Evolutionary conservation across 2,329 filamentous ascomycete species (phyloP), one percentile per base, ranked within the genome.

Genomic region (Diaporthe vexans): DNA sequence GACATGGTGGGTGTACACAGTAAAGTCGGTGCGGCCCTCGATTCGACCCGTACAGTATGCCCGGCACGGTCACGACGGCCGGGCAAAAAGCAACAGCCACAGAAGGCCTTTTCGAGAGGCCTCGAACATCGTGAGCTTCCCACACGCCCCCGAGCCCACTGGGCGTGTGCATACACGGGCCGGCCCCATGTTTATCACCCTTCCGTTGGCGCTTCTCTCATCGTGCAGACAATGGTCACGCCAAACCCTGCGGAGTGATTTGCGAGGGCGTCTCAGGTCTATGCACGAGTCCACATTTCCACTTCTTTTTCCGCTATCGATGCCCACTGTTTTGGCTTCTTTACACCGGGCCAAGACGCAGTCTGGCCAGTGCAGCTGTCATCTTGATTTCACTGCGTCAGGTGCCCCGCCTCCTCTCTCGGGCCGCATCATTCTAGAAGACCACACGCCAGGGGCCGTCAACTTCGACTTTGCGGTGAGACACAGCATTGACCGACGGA

Each of bases 291-390:
- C 73, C 73, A 75, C 73, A 51, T 46, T 52, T n/a, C 57, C 35
- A 71, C 59, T 68, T 43, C 59, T 63, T 65, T 56, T 54, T 69
- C 48, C 57, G 48, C 54, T 52, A 52, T 46, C 71, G 10, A 54
- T 51, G 68, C 57, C 72, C 65, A 71, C 65, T 71, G 48, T 59
- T 74, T 59, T 57, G 48, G 57, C 61, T 63, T 71, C 68, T 51
- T 46, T 24, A 46, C 61, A 63, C 70, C 37, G 29, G 52, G 43
- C 26, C 59, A 61, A 48, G 40, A 26, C 68, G 40, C 69, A 52
- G 43, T 61, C 46, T 71, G 63, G 63, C 72, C 65, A 71, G 40
- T 56, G 40, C 73, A 57, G 33, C 52, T 74, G 73, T 75, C 73
- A 70, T 56, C 17, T 65, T 43, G 63, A 58, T 58, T 56, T 70